Evolutionary conservation across 768 basidiomycete species (phyloP).

Genomic region (Russula dissimulans): DNA sequence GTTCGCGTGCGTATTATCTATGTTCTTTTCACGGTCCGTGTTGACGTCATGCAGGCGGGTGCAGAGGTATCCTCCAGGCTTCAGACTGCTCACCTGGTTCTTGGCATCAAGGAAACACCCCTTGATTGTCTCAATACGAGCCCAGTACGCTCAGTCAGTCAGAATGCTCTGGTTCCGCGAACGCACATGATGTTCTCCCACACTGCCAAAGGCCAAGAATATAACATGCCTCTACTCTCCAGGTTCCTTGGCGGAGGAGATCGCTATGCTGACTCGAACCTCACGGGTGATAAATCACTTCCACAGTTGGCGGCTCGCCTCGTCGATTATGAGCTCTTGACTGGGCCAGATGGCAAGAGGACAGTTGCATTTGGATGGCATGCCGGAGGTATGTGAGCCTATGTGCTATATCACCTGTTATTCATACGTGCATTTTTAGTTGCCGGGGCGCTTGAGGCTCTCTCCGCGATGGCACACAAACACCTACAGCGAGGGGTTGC

Average conservation of each 20-base stretch:
- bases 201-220: conserved; percentile 78
- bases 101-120: conserved; percentile 88
- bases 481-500: conserved; percentile 72
- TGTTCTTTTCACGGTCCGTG: background rate
- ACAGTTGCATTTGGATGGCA: conserved; percentile 90
- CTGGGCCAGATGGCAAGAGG: conserved; percentile 50
- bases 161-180: conserved; percentile 32
- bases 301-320: conserved; percentile 37
- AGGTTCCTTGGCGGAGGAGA: conserved; percentile 38
- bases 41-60: conserved; percentile 50
- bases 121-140: conserved; percentile 47
- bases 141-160: conserved; percentile 28
- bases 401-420: background rate
- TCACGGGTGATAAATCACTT: background rate
- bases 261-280: conserved; percentile 1
- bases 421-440: conserved; percentile 36
- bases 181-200: conserved; percentile 92
- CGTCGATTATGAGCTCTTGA: conserved; percentile 83
- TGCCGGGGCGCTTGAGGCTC: conserved; percentile 76
- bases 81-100: conserved; percentile 56
- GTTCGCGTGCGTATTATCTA: conserved; percentile 39
- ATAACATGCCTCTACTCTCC: conserved; percentile 73
- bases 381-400: conserved; percentile 59
- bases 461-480: conserved; percentile 67
- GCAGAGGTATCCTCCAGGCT: conserved; percentile 54